These are phyloP conservation scores for Tephrocybe sp. DNA, from an alignment of 768 basidiomycete species.

Conservation along the genomic window DNA sequence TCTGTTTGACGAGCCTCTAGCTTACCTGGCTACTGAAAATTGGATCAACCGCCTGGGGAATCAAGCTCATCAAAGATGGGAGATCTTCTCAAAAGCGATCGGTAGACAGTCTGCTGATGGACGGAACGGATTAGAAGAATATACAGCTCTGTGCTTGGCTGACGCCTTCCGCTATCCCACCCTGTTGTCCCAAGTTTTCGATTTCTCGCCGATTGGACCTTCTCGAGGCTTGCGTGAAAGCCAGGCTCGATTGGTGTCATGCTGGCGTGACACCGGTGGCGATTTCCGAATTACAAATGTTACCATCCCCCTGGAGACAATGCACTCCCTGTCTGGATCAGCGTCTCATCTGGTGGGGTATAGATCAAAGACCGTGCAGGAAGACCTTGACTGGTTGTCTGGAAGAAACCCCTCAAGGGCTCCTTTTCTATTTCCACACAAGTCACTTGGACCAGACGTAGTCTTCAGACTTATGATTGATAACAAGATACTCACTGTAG, in stretches of 20 bases:
- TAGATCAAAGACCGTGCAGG: background rate
- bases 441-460: background rate
- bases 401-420: background rate
- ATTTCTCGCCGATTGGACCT: background rate
- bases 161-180: background rate
- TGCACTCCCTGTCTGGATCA: background rate
- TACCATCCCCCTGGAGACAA: background rate
- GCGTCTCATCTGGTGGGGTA: background rate
- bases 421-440: constrained; percentile 1
- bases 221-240: background rate
- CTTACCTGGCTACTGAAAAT: constrained; percentile 1
- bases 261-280: background rate
- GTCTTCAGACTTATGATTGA: background rate
- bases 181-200: background rate
- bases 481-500: background rate
- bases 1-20: background rate
- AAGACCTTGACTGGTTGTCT: background rate
- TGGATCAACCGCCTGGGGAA: background rate
- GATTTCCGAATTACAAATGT: background rate
- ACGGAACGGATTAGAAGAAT: background rate
- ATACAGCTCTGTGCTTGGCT: background rate
- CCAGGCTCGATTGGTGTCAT: background rate
- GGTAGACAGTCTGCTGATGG: background rate
- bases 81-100: background rate
- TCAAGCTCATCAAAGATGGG: background rate